A percentile compares a stretch with the other conserved stretches of the same genome.
Evolutionary conservation across 2,329 filamentous ascomycete genomes (phyloP).

Genomic region (Dactylonectria macrodidyma): DNA sequence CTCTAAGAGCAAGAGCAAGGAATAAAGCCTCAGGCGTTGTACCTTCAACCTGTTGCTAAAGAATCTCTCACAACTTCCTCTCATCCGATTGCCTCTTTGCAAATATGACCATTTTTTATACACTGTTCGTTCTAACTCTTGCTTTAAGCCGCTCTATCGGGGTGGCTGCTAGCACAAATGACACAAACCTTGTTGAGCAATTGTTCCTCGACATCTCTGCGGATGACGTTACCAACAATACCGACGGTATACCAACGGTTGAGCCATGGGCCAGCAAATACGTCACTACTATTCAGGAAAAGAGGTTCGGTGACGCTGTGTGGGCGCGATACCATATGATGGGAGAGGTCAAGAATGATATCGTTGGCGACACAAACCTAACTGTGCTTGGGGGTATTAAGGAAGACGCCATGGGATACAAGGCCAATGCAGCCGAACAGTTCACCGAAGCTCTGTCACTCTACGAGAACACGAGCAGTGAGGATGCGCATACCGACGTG

Average conservation of each 20-base stretch:
- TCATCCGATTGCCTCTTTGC: too few relatives aligned
- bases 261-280: slow-evolving; percentile 18
- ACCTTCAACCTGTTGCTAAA: too few relatives aligned
- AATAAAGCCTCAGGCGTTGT: too few relatives aligned
- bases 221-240: not conserved
- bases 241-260: not conserved
- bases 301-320: slow-evolving; percentile 14
- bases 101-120: too few relatives aligned
- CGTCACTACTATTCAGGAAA: not conserved
- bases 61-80: too few relatives aligned
- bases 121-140: too few relatives aligned
- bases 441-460: not conserved
- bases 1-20: too few relatives aligned
- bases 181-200: not conserved
- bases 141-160: not conserved
- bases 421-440: not conserved
- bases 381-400: not conserved
- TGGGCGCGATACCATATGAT: slow-evolving; percentile 13
- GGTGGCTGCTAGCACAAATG: not conserved
- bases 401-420: not conserved
- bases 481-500: not conserved
- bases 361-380: not conserved
- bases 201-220: slow-evolving; percentile 8
- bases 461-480: not conserved
- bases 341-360: not conserved